Evolutionary conservation across 2,329 filamentous ascomycete genomes (phyloP).

Genomic region (Bipolaris victoriae): DNA sequence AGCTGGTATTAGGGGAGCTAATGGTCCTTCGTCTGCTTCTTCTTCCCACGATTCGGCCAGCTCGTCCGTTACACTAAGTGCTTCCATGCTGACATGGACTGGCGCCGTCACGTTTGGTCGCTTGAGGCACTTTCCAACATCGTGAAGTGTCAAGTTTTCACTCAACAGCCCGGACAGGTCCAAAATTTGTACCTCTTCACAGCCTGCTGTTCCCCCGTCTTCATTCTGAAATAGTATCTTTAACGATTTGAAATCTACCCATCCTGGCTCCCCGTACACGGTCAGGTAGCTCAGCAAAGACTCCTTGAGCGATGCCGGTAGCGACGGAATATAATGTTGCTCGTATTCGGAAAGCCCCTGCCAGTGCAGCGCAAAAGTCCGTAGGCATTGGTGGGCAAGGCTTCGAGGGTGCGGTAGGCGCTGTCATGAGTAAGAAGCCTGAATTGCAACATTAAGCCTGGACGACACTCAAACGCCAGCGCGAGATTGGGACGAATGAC

Average conservation of each 20-base stretch:
- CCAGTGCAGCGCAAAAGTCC: constrained; percentile 63
- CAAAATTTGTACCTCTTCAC: constrained; percentile 56
- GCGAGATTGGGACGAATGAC: constrained; percentile 3
- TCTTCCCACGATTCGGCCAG: constrained; percentile 58
- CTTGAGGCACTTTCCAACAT: constrained; percentile 55
- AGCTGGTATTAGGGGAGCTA: constrained; percentile 11
- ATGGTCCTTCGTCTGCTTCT: constrained; percentile 32
- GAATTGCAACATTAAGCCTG: constrained; percentile 19
- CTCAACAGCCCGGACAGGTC: constrained; percentile 61
- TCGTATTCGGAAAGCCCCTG: constrained; percentile 63
- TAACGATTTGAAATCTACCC: constrained; percentile 54
- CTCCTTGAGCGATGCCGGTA: constrained; percentile 60
- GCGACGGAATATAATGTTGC: constrained; percentile 58
- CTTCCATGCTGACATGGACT: constrained; percentile 16
- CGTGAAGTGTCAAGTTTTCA: constrained; percentile 55
- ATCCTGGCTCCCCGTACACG: constrained; percentile 54
- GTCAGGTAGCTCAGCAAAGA: constrained; percentile 63
- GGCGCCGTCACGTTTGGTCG: constrained; percentile 11
- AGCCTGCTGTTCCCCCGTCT: constrained; percentile 44
- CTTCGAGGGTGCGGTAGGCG: constrained; percentile 45
- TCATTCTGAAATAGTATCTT: constrained; percentile 57
- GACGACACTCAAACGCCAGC: constrained; percentile 4
- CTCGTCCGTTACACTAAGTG: constrained; percentile 21
- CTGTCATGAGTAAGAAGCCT: constrained; percentile 37
- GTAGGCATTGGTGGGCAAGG: constrained; percentile 59